A percentile compares a stretch with the other conserved stretches of the same genome.
Conservation (phyloP, 129 eudicot species). For the Centella asiatica region DNA sequence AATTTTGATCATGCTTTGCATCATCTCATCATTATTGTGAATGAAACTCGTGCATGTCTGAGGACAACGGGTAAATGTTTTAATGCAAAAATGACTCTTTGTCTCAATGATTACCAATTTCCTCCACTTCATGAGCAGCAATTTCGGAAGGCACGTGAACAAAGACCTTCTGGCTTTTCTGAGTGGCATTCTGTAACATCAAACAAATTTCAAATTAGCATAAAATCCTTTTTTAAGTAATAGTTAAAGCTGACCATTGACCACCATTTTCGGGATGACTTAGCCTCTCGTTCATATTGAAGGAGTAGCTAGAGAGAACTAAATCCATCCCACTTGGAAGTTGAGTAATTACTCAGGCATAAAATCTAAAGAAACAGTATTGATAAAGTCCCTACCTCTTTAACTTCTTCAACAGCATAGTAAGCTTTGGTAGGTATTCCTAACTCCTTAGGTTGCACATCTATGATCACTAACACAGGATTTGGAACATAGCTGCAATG, state of each 20-base stretch:
- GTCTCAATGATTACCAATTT: constrained; percentile 52
- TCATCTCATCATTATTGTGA: neutral
- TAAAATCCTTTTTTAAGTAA: constrained; percentile 4
- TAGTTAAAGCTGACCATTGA: neutral
- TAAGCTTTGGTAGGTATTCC: constrained; percentile 99
- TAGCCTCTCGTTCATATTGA: constrained; percentile 3
- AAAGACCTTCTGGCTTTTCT: constrained; percentile 93
- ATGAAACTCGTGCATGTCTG: too few species aligned
- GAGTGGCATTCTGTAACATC: constrained; percentile 78
- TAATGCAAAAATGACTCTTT: neutral
- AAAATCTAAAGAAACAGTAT: neutral
- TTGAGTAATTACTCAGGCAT: neutral
- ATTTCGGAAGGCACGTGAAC: constrained; percentile 95
- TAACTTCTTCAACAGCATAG: constrained; percentile 97
- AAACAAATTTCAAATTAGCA: constrained; percentile 12
- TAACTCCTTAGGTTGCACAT: constrained; percentile 93
- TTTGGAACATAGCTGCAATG: constrained; percentile 80
- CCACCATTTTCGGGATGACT: constrained; percentile 1
- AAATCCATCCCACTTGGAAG: too few species aligned
- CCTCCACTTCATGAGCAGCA: constrained; percentile 99
- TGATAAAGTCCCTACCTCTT: constrained; percentile 50
- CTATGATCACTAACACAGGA: constrained; percentile 94
- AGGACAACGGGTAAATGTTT: neutral
- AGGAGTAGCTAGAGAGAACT: constrained; percentile 10
- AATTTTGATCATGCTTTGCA: neutral